Evolutionary conservation across 768 basidiomycete genomes (phyloP).

Genomic region (Phylloporus sp.): DNA sequence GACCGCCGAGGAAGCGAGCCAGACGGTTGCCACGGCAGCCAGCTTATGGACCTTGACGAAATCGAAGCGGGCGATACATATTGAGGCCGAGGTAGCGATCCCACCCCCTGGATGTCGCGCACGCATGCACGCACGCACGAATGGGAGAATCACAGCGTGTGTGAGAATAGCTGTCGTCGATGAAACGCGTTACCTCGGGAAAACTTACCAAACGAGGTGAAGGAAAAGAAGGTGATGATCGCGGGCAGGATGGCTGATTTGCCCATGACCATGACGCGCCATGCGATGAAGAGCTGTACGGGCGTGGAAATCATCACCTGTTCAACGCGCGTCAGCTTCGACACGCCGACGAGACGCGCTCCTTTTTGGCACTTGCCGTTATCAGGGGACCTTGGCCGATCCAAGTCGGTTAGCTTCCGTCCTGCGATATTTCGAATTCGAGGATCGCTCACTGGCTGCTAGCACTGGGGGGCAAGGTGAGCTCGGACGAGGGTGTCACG

Average conservation of each 20-base stretch:
- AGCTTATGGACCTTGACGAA: too few species aligned
- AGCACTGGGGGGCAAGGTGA: constrained; percentile 10
- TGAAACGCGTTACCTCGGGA: too few species aligned
- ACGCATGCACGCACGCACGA: too few species aligned
- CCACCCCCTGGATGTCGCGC: too few species aligned
- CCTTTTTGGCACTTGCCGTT: constrained; percentile 33
- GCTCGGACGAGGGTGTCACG: constrained; percentile 23
- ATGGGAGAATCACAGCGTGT: constrained; percentile 20
- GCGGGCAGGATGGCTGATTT: constrained; percentile 22
- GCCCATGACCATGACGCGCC: constrained; percentile 36
- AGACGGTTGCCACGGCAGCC: constrained; percentile 34
- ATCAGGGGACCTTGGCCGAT: constrained; percentile 37
- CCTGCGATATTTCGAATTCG: not conserved
- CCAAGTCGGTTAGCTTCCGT: not conserved
- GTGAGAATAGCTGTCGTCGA: too few species aligned
- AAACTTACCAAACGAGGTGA: constrained; percentile 10
- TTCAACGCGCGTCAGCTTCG: too few species aligned
- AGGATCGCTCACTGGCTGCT: constrained; percentile 6
- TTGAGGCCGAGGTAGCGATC: constrained; percentile 29
- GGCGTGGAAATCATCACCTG: constrained; percentile 42
- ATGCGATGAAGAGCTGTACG: constrained; percentile 47
- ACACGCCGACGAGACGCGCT: too few species aligned
- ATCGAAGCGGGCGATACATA: constrained; percentile 28
- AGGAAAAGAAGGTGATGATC: constrained; percentile 19
- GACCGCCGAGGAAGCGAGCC: constrained; percentile 39